Percentiles rank a stretch among this genome's conserved stretches.
phyloP scores from a whole-genome alignment of 805 yeast genomes.

The Lipomyces mesembrius region DNA sequence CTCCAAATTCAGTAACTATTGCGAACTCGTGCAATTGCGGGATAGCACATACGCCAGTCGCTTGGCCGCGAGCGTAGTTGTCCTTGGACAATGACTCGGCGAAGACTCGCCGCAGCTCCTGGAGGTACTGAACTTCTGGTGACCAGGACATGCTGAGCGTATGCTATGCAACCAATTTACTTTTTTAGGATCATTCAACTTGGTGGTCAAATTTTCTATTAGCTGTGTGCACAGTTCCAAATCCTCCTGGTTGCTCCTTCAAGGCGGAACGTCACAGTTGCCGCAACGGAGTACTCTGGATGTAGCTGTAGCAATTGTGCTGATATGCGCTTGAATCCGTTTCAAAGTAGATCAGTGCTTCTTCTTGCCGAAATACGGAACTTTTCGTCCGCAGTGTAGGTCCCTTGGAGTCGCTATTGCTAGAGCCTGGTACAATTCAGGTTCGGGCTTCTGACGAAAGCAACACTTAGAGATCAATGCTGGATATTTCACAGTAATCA shows the following conservation, averaged over 20 bases:
- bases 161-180: not conserved
- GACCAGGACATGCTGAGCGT: conserved; percentile 54
- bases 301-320: not conserved
- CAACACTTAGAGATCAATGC: not conserved
- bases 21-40: not conserved
- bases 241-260: not conserved
- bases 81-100: conserved; percentile 71
- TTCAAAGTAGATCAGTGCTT: not conserved
- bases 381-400: not conserved
- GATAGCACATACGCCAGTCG: conserved; percentile 55
- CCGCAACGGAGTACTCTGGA: not conserved
- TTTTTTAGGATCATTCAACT: not conserved
- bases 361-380: not conserved
- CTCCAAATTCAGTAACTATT: not conserved
- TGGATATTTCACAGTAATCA: not conserved
- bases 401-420: not conserved
- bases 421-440: not conserved
- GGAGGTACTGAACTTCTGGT: conserved; percentile 65
- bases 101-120: conserved; percentile 68
- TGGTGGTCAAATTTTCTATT: not conserved
- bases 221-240: not conserved
- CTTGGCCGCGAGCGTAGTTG: conserved; percentile 59
- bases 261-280: not conserved
- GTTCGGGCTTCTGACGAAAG: not conserved
- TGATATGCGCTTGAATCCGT: not conserved